Percentiles rank a stretch among this genome's conserved stretches.
phyloP scores from a whole-genome alignment of 495 filamentous ascomycete genomes.

The Pseudoneurospora amorphoporcata region DNA sequence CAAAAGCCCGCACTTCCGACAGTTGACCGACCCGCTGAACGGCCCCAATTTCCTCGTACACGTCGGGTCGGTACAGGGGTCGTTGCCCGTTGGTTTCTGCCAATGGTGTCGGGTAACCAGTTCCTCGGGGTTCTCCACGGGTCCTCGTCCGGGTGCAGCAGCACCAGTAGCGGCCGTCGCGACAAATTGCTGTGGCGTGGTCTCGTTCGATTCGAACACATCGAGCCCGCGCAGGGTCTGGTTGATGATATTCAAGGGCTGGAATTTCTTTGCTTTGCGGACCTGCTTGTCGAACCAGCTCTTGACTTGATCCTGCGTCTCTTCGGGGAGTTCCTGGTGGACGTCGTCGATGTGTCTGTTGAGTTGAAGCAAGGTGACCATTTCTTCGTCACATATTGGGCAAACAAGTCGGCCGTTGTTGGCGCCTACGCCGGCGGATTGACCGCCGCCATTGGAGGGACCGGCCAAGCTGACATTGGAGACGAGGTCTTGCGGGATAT shows the following conservation, averaged over 20 bases:
- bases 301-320: slow-evolving; percentile 93
- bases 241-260: slow-evolving; percentile 74
- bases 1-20: slow-evolving; percentile 78
- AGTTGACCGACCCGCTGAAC: slow-evolving; percentile 78
- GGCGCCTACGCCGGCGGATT: slow-evolving; percentile 4
- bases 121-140: slow-evolving; percentile 92
- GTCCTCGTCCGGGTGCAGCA: slow-evolving; percentile 17
- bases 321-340: slow-evolving; percentile 86
- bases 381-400: slow-evolving; percentile 94
- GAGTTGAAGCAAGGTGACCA: slow-evolving; percentile 90
- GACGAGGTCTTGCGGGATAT: slow-evolving; percentile 33
- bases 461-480: slow-evolving; percentile 39
- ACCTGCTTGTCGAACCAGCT: slow-evolving; percentile 97
- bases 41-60: slow-evolving; percentile 72
- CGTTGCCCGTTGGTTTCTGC: slow-evolving; percentile 64
- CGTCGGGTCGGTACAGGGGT: slow-evolving; percentile 75
- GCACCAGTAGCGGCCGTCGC: slow-evolving; percentile 11
- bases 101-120: slow-evolving; percentile 80
- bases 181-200: slow-evolving; percentile 10
- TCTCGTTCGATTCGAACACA: slow-evolving; percentile 92
- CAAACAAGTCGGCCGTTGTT: slow-evolving; percentile 58
- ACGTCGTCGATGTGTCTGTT: slow-evolving; percentile 93
- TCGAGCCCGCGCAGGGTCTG: slow-evolving; percentile 96
- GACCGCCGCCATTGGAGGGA: slow-evolving; percentile 24
- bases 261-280: slow-evolving; percentile 89